Percentiles rank a stretch among this genome's conserved stretches.
These are phyloP conservation scores for Casaregolazyma lundiana DNA, from an alignment of 1,139 yeast species.

Conservation along the genomic window DNA sequence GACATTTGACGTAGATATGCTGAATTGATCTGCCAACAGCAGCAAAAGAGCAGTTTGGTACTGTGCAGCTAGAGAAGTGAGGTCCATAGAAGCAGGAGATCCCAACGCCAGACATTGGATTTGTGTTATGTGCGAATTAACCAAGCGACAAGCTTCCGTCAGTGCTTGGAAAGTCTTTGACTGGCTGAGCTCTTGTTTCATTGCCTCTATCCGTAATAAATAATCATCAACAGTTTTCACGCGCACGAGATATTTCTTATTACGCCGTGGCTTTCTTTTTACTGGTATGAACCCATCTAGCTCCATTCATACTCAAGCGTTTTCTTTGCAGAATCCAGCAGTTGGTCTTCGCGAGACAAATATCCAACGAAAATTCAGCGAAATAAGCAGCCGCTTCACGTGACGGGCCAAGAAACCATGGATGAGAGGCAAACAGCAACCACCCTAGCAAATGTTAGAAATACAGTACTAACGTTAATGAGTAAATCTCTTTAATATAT, in stretches of 20 bases:
- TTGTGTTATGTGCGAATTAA: slow-evolving; percentile 15
- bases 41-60: slow-evolving; percentile 59
- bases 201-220: slow-evolving; percentile 11
- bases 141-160: neutral
- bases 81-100: slow-evolving; percentile 49
- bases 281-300: neutral
- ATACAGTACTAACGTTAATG: too few relatives aligned
- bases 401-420: too few relatives aligned
- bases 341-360: too few relatives aligned
- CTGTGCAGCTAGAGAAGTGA: slow-evolving; percentile 41
- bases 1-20: slow-evolving; percentile 27
- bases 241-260: slow-evolving; percentile 15
- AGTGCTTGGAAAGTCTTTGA: slow-evolving; percentile 16
- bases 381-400: too few relatives aligned
- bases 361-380: too few relatives aligned
- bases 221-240: slow-evolving; percentile 26
- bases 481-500: too few relatives aligned
- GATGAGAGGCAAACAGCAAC: too few relatives aligned
- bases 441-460: too few relatives aligned
- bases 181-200: slow-evolving; percentile 12
- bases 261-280: slow-evolving; percentile 12
- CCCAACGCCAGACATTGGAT: slow-evolving; percentile 75
- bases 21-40: slow-evolving; percentile 34
- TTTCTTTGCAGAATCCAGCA: too few relatives aligned
- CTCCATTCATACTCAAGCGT: too few relatives aligned